Evolutionary conservation across 306 rosid genomes (phyloP).

Genomic region (Boehmeria nivea): DNA sequence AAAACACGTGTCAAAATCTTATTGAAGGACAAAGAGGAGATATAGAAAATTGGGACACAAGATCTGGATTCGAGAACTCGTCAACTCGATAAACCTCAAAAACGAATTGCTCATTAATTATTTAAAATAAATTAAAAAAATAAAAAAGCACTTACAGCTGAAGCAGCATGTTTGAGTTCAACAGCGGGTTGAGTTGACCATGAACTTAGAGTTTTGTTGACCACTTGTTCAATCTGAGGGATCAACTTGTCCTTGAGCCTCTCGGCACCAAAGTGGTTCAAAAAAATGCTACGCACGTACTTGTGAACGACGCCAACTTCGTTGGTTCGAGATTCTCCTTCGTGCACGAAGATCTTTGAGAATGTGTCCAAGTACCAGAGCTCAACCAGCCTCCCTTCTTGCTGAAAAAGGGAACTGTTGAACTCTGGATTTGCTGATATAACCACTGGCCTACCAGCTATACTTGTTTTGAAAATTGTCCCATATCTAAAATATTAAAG

Average conservation of each 20-base stretch:
- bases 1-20: no score
- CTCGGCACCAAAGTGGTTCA: slow-evolving; percentile 36
- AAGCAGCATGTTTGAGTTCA: slow-evolving; percentile 29
- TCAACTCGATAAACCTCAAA: no score
- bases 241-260: slow-evolving; percentile 28
- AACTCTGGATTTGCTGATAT: slow-evolving; percentile 31
- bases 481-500: slow-evolving; percentile 29
- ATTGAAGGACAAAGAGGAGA: no score
- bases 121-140: no score
- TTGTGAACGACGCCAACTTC: slow-evolving; percentile 26
- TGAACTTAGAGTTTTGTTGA: slow-evolving; percentile 9
- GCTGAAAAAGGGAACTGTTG: slow-evolving; percentile 18
- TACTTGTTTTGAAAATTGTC: slow-evolving; percentile 29
- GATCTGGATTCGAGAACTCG: no score
- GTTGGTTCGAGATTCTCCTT: slow-evolving; percentile 19
- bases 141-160: slow-evolving; percentile 18
- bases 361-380: slow-evolving; percentile 31
- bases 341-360: slow-evolving; percentile 16
- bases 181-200: slow-evolving; percentile 35
- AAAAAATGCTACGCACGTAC: slow-evolving; percentile 25
- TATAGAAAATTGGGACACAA: no score
- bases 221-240: slow-evolving; percentile 20
- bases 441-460: slow-evolving; percentile 22
- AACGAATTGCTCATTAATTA: no score
- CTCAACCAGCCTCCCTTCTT: slow-evolving; percentile 41